Percentiles rank a stretch among this genome's conserved stretches.
These are phyloP conservation scores for Pseudocercospora ulei DNA, from an alignment of 2,329 filamentous ascomycete genomes.

Conservation along the genomic window DNA sequence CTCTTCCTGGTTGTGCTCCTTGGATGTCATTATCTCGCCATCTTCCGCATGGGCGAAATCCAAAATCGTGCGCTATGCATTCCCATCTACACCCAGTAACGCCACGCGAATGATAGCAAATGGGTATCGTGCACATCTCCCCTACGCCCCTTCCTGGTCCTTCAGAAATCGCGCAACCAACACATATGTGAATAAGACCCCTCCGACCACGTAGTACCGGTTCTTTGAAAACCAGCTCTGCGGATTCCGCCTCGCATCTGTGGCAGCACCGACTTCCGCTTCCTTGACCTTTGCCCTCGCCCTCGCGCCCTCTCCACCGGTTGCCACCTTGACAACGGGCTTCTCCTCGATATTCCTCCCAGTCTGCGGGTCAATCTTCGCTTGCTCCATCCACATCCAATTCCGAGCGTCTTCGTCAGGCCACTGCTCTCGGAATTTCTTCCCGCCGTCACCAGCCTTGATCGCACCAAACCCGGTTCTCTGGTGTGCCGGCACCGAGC, in stretches of 20 bases:
- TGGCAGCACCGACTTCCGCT: conserved; percentile 65
- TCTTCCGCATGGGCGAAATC: neutral
- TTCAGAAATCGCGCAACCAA: conserved; percentile 66
- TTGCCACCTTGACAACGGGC: conserved; percentile 53
- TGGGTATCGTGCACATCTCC: neutral
- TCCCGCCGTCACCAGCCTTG: conserved; percentile 82
- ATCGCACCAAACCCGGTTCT: conserved; percentile 64
- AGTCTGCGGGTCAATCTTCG: conserved; percentile 66
- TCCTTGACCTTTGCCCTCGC: conserved; percentile 42
- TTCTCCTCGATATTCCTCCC: conserved; percentile 45
- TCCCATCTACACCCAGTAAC: neutral
- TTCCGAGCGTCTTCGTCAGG: conserved; percentile 82
- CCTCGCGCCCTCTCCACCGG: conserved; percentile 55
- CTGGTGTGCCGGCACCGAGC: conserved; percentile 32
- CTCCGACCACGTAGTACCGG: conserved; percentile 63
- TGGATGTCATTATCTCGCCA: too few relatives aligned
- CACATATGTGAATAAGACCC: conserved; percentile 69
- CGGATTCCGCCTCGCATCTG: conserved; percentile 65
- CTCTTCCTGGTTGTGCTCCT: too few relatives aligned
- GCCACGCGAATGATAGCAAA: conserved; percentile 5
- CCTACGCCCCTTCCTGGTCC: conserved; percentile 31
- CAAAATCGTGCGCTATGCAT: neutral
- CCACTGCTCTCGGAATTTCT: conserved; percentile 85
- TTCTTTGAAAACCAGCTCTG: conserved; percentile 73
- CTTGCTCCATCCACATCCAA: conserved; percentile 79